Base-by-base conservation (phyloP, 2,329 filamentous ascomycete genomes). In the Biscogniauxia marginata region DNA sequence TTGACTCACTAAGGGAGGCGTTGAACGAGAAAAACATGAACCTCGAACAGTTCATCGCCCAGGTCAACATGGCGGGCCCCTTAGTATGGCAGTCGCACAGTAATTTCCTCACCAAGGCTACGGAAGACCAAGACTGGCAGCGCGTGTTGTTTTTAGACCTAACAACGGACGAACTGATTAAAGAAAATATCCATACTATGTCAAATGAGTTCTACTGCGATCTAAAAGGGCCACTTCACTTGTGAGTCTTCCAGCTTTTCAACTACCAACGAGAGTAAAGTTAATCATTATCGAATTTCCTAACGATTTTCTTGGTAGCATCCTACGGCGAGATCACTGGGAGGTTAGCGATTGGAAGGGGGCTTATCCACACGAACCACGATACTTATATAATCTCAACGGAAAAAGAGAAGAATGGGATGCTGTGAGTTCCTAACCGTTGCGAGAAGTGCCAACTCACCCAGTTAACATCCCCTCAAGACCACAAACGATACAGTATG, bases 81-180 rank as follows among this genome's bases (percentile, higher is more conserved):
- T 6, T 30, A 1, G 50, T 56, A 16, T 23, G 16, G 4, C 13
- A 54, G 0, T 53, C 60, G 3, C 63, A 69, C 45, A 23, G 39
- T 3, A 55, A 34, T 7, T 66, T 65, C 49, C 23, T 70, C 1
- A 6, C 58, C 1, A 61, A 58, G n/a, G 53, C 60, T 8, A 30
- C 58, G 13, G 49, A 58, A 4, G 69, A 70, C 46, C 64, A 70
- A 34, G 62, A 69, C 22, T 69, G 57, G 8, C 69, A 71, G 34
- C 64, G 68, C 1, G 1, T 65, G 1, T 0, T 69, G 0, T 59
- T 69, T 8, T 3, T n/a, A 1, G 64, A 63, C n/a, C 1, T 66
- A 49, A 70, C 67, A 18, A 68, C 63, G 1, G 69, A 71, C 45
- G 69, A 71, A 48, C 44, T 70, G 9, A 54, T 68, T 11, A n/a